Conservation (phyloP, 2,329 filamentous ascomycete genomes). For the Nannizzia gypsea region DNA sequence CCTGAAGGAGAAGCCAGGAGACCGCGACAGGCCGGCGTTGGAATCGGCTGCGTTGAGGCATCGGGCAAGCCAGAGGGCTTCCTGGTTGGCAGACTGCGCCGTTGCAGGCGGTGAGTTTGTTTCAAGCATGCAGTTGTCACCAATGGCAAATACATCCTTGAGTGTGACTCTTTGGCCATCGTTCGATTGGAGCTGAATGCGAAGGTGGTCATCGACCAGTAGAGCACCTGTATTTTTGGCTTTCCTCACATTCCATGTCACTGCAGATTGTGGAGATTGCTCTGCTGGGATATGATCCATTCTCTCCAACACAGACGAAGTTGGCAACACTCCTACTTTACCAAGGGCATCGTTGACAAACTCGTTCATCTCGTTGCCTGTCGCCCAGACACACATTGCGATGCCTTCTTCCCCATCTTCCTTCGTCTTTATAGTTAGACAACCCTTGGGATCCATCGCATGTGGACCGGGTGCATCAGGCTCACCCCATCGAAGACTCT, state of each 20-base stretch:
- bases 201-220: conserved; percentile 45
- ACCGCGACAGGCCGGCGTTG: conserved; percentile 6
- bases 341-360: conserved; percentile 38
- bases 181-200: conserved; percentile 40
- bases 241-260: conserved; percentile 40
- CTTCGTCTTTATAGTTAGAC: conserved; percentile 42
- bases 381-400: conserved; percentile 51
- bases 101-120: conserved; percentile 44
- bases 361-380: conserved; percentile 45
- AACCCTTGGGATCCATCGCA: conserved; percentile 33
- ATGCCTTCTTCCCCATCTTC: conserved; percentile 48
- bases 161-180: conserved; percentile 32
- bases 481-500: conserved; percentile 41
- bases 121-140: conserved; percentile 46
- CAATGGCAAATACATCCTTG: conserved; percentile 44
- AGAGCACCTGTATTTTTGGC: conserved; percentile 38
- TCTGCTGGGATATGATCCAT: conserved; percentile 8
- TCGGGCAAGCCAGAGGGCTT: conserved; percentile 47
- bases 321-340: conserved; percentile 11
- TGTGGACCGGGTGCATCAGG: conserved; percentile 30
- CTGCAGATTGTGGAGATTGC: conserved; percentile 6
- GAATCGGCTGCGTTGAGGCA: conserved; percentile 42
- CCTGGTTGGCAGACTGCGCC: conserved; percentile 48
- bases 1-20: conserved; percentile 41
- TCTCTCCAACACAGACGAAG: conserved; percentile 10